A percentile compares a stretch with the other conserved stretches of the same genome.
phyloP scores from a whole-genome alignment of 768 basidiomycete species.

The Hygrophoropsis aurantiaca region DNA sequence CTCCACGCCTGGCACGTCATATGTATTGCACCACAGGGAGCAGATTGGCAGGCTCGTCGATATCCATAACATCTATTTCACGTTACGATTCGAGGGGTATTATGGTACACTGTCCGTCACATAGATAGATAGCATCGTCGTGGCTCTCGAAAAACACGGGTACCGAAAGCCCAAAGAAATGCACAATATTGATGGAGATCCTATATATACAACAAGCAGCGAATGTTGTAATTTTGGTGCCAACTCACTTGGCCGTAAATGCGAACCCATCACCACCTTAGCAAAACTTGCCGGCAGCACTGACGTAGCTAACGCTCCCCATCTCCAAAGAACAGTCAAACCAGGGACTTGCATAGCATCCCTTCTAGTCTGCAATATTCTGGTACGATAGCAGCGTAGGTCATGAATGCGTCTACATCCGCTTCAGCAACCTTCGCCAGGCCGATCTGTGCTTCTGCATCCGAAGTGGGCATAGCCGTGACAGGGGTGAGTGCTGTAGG shows the following conservation, averaged over 20 bases:
- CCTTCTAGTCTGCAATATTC: conserved; percentile 81
- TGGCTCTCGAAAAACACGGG: neutral
- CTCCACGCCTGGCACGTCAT: no score
- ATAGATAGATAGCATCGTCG: neutral
- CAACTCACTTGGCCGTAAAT: conserved; percentile 4
- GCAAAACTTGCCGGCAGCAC: no score
- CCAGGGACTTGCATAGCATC: conserved; percentile 67
- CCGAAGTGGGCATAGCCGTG: conserved; percentile 67
- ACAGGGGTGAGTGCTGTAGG: conserved; percentile 68
- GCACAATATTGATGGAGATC: conserved; percentile 7
- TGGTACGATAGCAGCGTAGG: conserved; percentile 82
- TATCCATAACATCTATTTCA: no score
- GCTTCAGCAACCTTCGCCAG: conserved; percentile 82
- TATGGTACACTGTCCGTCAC: no score
- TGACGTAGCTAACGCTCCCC: no score
- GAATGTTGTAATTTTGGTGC: conserved; percentile 3
- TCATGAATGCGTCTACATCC: conserved; percentile 81
- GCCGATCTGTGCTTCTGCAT: conserved; percentile 73
- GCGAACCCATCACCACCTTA: no score
- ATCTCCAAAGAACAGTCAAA: conserved; percentile 26
- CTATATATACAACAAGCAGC: conserved; percentile 11
- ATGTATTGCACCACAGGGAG: no score
- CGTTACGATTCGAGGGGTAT: no score
- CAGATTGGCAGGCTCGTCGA: no score
- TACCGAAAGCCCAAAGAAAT: neutral